Percentiles rank a stretch among this genome's conserved stretches.
These are phyloP conservation scores for Suillus spraguei DNA, from an alignment of 768 basidiomycete species.

Conservation along the genomic window DNA sequence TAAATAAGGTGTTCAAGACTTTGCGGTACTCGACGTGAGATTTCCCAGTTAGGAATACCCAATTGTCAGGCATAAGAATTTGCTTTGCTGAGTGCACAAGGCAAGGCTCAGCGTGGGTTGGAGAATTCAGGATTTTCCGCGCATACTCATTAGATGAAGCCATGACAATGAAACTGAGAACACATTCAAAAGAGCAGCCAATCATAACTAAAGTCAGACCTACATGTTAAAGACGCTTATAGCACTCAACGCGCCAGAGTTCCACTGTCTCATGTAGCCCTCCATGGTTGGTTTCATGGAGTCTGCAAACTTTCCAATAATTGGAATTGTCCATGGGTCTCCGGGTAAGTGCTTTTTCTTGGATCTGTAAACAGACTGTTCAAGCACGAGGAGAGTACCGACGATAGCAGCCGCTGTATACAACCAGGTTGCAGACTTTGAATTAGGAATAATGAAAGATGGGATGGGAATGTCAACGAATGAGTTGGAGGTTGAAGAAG, in stretches of 20 bases:
- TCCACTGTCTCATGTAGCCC: slow-evolving; percentile 91
- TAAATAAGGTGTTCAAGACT: slow-evolving; percentile 89
- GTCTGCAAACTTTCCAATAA: slow-evolving; percentile 96
- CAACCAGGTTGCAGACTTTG: slow-evolving; percentile 47
- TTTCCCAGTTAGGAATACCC: slow-evolving; percentile 98
- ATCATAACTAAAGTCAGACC: slow-evolving; percentile 28
- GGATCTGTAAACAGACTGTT: slow-evolving; percentile 85
- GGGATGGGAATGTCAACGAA: slow-evolving; percentile 50
- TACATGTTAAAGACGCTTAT: slow-evolving; percentile 98
- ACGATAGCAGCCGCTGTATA: slow-evolving; percentile 73
- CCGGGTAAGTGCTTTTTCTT: slow-evolving; percentile 93
- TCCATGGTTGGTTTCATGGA: slow-evolving; percentile 91
- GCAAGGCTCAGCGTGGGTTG: slow-evolving; percentile 89
- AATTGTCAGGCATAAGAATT: slow-evolving; percentile 84
- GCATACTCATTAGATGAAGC: slow-evolving; percentile 91
- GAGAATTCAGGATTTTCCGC: slow-evolving; percentile 96
- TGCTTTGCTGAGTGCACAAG: slow-evolving; percentile 91
- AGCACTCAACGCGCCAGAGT: slow-evolving; percentile 83
- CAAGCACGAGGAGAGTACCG: slow-evolving; percentile 75
- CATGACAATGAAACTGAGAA: slow-evolving; percentile 95
- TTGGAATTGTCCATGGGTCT: slow-evolving; percentile 89
- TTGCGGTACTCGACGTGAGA: slow-evolving; percentile 92
- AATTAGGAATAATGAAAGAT: slow-evolving; percentile 41
- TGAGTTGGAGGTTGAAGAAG: slow-evolving; percentile 45
- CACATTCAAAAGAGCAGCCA: not conserved